phyloP scores from a whole-genome alignment of 1,139 yeast genomes.

The Hyphopichia khmerensis region DNA sequence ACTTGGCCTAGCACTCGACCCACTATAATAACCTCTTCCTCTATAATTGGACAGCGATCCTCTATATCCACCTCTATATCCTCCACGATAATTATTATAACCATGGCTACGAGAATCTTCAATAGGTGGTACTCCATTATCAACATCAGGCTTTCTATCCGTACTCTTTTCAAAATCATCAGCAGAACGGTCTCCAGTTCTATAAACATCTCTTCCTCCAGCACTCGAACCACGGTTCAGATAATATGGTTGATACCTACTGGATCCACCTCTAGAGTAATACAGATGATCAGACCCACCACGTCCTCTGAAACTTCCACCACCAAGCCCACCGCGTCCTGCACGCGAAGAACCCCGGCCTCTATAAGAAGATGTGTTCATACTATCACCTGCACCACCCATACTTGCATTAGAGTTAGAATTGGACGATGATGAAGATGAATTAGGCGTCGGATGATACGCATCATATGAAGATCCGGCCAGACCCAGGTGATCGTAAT shows the following conservation, averaged over 20 bases:
- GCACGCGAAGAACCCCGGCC: not conserved
- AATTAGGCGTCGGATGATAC: not conserved
- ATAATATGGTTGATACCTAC: conserved; percentile 1
- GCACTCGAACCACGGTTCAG: not conserved
- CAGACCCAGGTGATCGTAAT: not conserved
- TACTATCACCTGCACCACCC: not conserved
- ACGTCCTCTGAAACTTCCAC: conserved; percentile 1
- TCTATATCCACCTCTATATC: conserved; percentile 12
- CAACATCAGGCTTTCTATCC: not conserved
- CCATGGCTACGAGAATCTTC: not conserved
- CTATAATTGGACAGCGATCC: conserved; percentile 6
- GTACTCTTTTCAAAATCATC: not conserved
- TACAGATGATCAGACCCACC: not conserved
- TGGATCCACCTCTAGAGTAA: not conserved
- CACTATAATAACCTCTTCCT: conserved; percentile 6
- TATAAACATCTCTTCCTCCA: conserved; percentile 1
- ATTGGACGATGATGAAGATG: not conserved
- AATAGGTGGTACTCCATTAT: too few species aligned
- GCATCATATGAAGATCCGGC: not conserved
- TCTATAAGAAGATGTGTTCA: not conserved
- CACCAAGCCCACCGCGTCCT: not conserved
- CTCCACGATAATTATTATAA: conserved; percentile 2
- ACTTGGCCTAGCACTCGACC: conserved; percentile 1
- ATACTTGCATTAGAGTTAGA: not conserved
- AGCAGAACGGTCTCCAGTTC: not conserved